These are phyloP conservation scores for Arthrobotrys iridis DNA, from an alignment of 2,329 filamentous ascomycete species.

Conservation along the genomic window DNA sequence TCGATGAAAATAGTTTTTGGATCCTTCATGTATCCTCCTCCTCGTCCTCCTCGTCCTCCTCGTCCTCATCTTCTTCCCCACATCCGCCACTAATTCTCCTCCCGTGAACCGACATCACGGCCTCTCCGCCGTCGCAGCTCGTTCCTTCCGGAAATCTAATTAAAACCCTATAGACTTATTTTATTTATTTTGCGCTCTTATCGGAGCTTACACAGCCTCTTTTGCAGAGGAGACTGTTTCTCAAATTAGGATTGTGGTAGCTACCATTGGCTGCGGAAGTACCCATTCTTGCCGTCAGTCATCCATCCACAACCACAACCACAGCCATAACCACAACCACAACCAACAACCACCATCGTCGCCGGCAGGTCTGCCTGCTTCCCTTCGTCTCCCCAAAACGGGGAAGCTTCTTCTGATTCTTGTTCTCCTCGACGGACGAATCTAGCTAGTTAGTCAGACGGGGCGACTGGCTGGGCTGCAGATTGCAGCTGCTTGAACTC, in stretches of 20 bases:
- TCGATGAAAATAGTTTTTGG: conserved; percentile 17
- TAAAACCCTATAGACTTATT: neutral
- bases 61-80: neutral
- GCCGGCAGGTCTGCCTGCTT: conserved; percentile 7
- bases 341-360: neutral
- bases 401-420: conserved; percentile 9
- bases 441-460: conserved; percentile 16
- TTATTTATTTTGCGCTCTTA: neutral
- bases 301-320: conserved; percentile 4
- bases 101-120: conserved; percentile 15
- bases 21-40: conserved; percentile 32
- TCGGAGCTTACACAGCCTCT: conserved; percentile 38
- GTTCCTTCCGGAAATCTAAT: neutral
- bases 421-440: neutral
- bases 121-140: conserved; percentile 24
- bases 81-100: neutral
- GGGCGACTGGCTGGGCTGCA: conserved; percentile 35
- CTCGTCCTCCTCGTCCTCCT: neutral
- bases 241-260: conserved; percentile 34
- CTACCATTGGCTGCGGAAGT: conserved; percentile 39
- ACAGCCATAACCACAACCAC: neutral
- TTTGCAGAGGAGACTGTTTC: conserved; percentile 4
- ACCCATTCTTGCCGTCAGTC: conserved; percentile 38
- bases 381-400: conserved; percentile 24
- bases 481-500: conserved; percentile 16